Percentiles rank a stretch among this genome's conserved stretches.
Conservation (phyloP, 2,329 filamentous ascomycete species). For the Sclerotinia spermophila region DNA sequence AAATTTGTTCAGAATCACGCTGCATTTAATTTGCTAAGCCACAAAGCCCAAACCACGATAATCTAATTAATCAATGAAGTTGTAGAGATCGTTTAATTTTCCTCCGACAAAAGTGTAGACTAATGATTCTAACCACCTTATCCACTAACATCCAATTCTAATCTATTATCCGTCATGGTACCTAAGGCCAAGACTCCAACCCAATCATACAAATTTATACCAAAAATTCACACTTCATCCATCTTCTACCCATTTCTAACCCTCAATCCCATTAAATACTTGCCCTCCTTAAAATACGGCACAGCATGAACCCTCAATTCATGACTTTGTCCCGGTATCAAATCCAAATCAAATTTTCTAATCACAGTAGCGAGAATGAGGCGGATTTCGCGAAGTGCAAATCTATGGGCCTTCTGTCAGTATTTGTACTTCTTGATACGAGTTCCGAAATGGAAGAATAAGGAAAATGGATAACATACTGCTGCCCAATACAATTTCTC, state of each 20-base stretch:
- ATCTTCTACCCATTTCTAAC: not conserved
- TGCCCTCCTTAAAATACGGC: slow-evolving; percentile 28
- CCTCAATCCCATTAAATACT: slow-evolving; percentile 26
- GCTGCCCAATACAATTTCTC: slow-evolving; percentile 12
- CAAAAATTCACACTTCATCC: slow-evolving; percentile 24
- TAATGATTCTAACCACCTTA: not conserved
- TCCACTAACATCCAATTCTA: not conserved
- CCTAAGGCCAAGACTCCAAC: not conserved
- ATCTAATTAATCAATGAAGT: no score
- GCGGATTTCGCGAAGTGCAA: slow-evolving; percentile 30
- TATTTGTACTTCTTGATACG: not conserved
- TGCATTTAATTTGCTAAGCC: no score
- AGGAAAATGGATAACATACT: not conserved
- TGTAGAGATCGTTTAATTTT: no score
- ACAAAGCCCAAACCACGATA: not conserved
- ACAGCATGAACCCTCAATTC: slow-evolving; percentile 26
- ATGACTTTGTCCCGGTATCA: slow-evolving; percentile 26
- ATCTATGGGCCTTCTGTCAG: not conserved
- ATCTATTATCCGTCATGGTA: not conserved
- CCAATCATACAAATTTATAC: not conserved
- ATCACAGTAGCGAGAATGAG: slow-evolving; percentile 26
- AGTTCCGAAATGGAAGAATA: not conserved
- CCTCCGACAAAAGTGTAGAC: not conserved
- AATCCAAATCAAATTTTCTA: slow-evolving; percentile 23
- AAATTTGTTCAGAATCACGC: no score